phyloP scores from a whole-genome alignment of 2,329 filamentous ascomycete genomes.

The Colletotrichum sp. region DNA sequence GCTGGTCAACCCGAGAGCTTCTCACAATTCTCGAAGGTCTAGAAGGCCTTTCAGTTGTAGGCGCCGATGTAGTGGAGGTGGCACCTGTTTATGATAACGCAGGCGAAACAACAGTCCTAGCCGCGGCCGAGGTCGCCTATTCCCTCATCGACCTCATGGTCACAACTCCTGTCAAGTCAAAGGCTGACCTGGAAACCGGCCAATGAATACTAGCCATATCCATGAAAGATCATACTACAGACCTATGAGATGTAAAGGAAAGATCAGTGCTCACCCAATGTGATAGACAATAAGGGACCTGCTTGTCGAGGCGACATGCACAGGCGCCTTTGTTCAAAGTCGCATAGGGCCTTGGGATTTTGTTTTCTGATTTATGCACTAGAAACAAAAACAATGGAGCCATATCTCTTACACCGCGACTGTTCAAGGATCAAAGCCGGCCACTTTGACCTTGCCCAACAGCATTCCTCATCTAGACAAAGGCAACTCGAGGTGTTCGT shows the following conservation, averaged over 20 bases:
- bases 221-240: background rate
- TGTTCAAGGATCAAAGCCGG: background rate
- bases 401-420: background rate
- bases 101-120: conserved; percentile 75
- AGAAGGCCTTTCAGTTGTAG: conserved; percentile 74
- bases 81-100: conserved; percentile 77
- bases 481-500: background rate
- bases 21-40: conserved; percentile 76
- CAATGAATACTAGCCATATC: background rate
- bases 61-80: conserved; percentile 82
- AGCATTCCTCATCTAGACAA: background rate
- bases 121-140: conserved; percentile 75
- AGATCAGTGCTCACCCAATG: background rate
- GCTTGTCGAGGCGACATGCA: background rate
- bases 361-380: background rate
- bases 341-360: background rate
- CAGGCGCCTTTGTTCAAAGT: background rate
- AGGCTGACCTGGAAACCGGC: background rate
- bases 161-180: conserved; percentile 38
- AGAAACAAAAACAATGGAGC: background rate
- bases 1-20: conserved; percentile 81
- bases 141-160: conserved; percentile 73
- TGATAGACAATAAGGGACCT: background rate
- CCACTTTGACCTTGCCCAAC: background rate
- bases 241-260: background rate